These are phyloP conservation scores for Annulohypoxylon moriforme DNA, from an alignment of 495 filamentous ascomycete genomes.

Conservation along the genomic window DNA sequence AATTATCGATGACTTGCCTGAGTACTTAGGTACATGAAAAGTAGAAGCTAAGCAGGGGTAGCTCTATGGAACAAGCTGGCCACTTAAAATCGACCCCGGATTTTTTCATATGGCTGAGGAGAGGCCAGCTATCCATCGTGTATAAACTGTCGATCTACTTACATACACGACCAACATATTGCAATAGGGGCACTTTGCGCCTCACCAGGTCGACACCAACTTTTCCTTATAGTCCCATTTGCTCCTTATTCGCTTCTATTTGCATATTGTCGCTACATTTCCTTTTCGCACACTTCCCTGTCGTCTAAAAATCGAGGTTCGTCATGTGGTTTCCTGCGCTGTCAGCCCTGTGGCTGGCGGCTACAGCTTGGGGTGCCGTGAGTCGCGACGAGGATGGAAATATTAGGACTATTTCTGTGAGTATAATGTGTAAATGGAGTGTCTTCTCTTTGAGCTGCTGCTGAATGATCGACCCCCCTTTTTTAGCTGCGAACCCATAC, in stretches of 20 bases:
- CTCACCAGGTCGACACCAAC: conserved; percentile 26
- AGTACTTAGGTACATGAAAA: conserved; percentile 18
- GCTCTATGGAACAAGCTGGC: conserved; percentile 40
- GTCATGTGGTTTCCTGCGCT: conserved; percentile 62
- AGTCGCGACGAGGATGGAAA: conserved; percentile 58
- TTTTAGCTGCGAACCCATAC: conserved; percentile 59
- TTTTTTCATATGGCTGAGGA: conserved; percentile 48
- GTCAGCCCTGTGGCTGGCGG: conserved; percentile 67
- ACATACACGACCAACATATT: conserved; percentile 38
- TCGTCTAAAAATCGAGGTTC: conserved; percentile 17
- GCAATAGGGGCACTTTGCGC: conserved; percentile 26
- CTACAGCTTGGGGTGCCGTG: conserved; percentile 57
- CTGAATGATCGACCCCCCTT: conserved; percentile 78
- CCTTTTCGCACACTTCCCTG: background rate
- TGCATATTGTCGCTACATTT: conserved; percentile 26
- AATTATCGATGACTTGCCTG: conserved; percentile 1
- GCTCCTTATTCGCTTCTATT: conserved; percentile 23
- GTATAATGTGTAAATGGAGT: conserved; percentile 41
- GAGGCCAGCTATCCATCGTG: conserved; percentile 48
- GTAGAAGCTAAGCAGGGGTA: conserved; percentile 43
- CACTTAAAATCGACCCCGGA: conserved; percentile 45
- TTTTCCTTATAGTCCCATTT: conserved; percentile 30
- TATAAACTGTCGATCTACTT: conserved; percentile 20
- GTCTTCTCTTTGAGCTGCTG: conserved; percentile 34
- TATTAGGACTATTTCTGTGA: conserved; percentile 68